Percentiles rank a stretch among this genome's conserved stretches.
Evolutionary conservation across 1,284 basidiomycete genomes (phyloP).

Genomic region (Gomphus bonarii): DNA sequence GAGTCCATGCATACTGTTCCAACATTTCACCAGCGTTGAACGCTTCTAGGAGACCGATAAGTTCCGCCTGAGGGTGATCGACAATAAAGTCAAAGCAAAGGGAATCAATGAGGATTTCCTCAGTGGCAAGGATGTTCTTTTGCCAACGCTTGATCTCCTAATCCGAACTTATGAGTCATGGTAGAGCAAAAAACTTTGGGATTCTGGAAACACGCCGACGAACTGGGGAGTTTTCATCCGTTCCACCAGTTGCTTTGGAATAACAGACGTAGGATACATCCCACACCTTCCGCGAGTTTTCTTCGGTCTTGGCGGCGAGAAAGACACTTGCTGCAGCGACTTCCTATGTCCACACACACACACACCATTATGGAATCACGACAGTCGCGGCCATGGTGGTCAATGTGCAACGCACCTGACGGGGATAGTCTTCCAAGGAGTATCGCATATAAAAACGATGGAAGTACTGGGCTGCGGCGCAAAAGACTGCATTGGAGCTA

Average conservation of each 20-base stretch:
- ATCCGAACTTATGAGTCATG: slow-evolving; percentile 5
- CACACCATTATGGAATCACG: slow-evolving; percentile 4
- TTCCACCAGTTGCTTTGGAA: slow-evolving; percentile 52
- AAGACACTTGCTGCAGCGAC: slow-evolving; percentile 87
- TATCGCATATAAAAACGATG: slow-evolving; percentile 94
- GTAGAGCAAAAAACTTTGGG: background rate
- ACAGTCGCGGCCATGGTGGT: background rate
- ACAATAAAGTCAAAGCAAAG: slow-evolving; percentile 89
- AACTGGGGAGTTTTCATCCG: slow-evolving; percentile 20
- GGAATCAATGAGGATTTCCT: slow-evolving; percentile 79
- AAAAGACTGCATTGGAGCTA: slow-evolving; percentile 70
- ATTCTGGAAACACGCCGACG: slow-evolving; percentile 2
- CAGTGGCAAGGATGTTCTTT: slow-evolving; percentile 62
- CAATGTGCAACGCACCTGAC: slow-evolving; percentile 42
- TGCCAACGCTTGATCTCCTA: slow-evolving; percentile 72
- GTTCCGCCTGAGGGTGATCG: slow-evolving; percentile 69
- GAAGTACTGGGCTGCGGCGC: slow-evolving; percentile 81
- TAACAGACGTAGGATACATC: slow-evolving; percentile 73
- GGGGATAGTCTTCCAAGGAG: slow-evolving; percentile 75
- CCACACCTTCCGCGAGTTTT: slow-evolving; percentile 77
- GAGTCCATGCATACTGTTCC: slow-evolving; percentile 70
- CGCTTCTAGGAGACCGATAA: slow-evolving; percentile 56
- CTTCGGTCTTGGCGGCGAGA: slow-evolving; percentile 86
- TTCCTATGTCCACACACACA: slow-evolving; percentile 53
- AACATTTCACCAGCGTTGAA: slow-evolving; percentile 30